Percentiles rank a stretch among this genome's conserved stretches.
phyloP scores from a whole-genome alignment of 1,139 yeast species.

The Suhomyces yuchorum region DNA sequence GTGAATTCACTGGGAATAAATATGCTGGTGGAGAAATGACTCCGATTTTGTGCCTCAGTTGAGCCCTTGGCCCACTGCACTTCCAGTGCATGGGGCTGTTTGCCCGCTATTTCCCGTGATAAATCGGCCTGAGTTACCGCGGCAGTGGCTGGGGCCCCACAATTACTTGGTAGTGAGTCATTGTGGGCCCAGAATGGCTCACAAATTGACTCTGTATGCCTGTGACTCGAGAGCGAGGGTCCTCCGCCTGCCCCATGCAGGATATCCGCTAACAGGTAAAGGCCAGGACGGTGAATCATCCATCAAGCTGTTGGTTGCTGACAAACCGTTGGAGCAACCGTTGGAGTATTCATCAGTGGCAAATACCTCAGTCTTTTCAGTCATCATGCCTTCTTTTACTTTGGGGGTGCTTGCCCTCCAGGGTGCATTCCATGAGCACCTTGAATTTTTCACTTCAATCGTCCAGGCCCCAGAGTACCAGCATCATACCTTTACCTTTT shows the following conservation, averaged over 20 bases:
- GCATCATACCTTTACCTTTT: constrained; percentile 29
- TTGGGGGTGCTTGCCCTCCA: constrained; percentile 79
- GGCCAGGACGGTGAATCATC: background rate
- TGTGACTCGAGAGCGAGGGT: background rate
- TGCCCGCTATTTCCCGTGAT: background rate
- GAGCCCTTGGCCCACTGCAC: background rate
- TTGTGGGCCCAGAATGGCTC: background rate
- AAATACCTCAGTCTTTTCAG: too few relatives aligned
- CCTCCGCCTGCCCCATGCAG: background rate
- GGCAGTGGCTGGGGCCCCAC: background rate
- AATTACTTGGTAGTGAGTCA: background rate
- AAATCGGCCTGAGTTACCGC: background rate
- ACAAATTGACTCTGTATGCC: too few relatives aligned
- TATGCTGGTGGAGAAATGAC: background rate
- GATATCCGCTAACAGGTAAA: background rate
- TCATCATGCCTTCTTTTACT: constrained; percentile 8
- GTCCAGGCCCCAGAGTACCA: constrained; percentile 25
- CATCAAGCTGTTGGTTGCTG: background rate
- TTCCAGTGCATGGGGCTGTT: background rate
- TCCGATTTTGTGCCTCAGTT: background rate
- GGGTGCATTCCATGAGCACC: constrained; percentile 78
- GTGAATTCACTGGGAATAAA: background rate
- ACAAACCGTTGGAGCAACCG: background rate
- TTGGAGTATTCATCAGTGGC: background rate
- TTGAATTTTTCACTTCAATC: constrained; percentile 51